Base-by-base conservation (phyloP, 2,329 filamentous ascomycete species). In the Trichoderma afroharzianum region DNA sequence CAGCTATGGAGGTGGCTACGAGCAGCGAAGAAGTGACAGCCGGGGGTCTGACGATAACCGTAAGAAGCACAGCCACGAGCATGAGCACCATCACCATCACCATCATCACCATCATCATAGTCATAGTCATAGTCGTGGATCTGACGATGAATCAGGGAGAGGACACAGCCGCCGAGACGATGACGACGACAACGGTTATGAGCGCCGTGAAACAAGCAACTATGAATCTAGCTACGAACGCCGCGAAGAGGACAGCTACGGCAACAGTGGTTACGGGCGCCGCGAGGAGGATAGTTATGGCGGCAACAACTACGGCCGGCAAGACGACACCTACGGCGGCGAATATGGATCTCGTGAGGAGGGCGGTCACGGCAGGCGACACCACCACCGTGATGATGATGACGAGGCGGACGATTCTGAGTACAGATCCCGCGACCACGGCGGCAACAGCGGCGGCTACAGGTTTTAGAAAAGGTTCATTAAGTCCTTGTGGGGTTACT, bases 401-500 rank as follows among this genome's bases (percentile, higher is more conserved):
- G 74, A 75, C n/a, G 71, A 63, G 26, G 58, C 26, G 8, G 33
- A 58, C 43, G 72, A 74, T n/a, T 66, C 74, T 50, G 74, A 77
- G 67, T 71, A 72, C 59, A 80, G 77, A 28, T 75, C 74, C 26
- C 74, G 75, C n/a, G 75, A 80, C 43, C 77, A 79, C 32, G 68
- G 68, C 18, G 59, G 18, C 24, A 59, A 57, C 68, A 55, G 59
- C 47, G 68, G 59, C 28, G 57, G 67, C 24, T 69, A 69, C 14
- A 69, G 67, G 32, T 69, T 69, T 43, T 69, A 69, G 67, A 36
- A 21, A 12, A 21, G 15, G 14, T 3, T 61, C 12, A 15, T 36
- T 24, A n/a, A 14, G 18, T 53, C 21, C 1, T 53, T 53, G 11
- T 53, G 47, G 47, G 21, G 11, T 24, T 53, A 12, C 11, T 53